phyloP scores from a whole-genome alignment of 176 grass and related monocot genomes.

The Thinopyrum elongatum region DNA sequence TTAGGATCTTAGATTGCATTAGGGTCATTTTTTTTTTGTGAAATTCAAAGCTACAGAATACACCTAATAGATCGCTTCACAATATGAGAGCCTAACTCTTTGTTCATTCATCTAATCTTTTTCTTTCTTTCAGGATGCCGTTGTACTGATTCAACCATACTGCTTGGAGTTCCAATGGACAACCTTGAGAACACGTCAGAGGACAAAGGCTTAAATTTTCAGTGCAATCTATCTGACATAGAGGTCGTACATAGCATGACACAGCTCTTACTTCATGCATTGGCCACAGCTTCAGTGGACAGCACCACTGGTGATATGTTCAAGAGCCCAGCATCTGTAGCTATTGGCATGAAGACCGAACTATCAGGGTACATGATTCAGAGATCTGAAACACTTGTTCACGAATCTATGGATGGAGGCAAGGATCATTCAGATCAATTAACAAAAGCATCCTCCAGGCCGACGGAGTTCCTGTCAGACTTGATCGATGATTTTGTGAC shows the following conservation, averaged over 20 bases:
- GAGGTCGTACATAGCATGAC: slow-evolving; percentile 48
- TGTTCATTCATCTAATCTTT: neutral
- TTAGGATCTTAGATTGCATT: slow-evolving; percentile 5
- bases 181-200: neutral
- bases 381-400: slow-evolving; percentile 49
- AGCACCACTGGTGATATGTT: slow-evolving; percentile 79
- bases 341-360: slow-evolving; percentile 48
- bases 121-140: slow-evolving; percentile 10
- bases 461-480: slow-evolving; percentile 53
- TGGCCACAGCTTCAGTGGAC: slow-evolving; percentile 86
- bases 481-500: slow-evolving; percentile 59
- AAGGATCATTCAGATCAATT: slow-evolving; percentile 38
- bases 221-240: slow-evolving; percentile 53
- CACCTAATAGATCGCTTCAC: neutral
- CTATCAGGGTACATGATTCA: slow-evolving; percentile 61
- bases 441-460: slow-evolving; percentile 42
- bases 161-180: neutral
- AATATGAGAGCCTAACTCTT: neutral
- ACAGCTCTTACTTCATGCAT: slow-evolving; percentile 53
- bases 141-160: neutral
- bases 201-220: slow-evolving; percentile 27
- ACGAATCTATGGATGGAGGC: slow-evolving; percentile 23
- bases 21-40: neutral
- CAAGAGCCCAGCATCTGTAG: slow-evolving; percentile 56
- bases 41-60: neutral